These are phyloP conservation scores for Pythium guiyangense DNA, from an alignment of 352 stramenopile genomes.

Conservation along the genomic window DNA sequence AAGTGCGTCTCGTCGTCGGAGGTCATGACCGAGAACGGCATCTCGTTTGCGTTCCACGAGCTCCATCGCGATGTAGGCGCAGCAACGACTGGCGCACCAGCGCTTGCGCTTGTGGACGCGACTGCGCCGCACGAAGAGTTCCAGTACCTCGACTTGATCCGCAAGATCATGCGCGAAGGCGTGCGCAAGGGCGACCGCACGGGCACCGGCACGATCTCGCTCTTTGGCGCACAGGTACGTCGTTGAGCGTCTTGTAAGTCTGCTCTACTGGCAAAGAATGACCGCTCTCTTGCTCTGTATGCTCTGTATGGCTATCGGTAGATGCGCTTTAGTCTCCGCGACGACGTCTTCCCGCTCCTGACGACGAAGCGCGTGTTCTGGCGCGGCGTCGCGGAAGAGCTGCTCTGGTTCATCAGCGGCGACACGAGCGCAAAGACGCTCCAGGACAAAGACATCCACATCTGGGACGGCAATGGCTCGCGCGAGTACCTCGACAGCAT, in stretches of 20 bases:
- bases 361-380: conserved; percentile 99
- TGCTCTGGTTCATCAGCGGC: conserved; percentile 99
- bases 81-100: conserved; percentile 8
- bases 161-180: conserved; percentile 95
- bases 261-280: no score
- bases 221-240: conserved; percentile 97
- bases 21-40: conserved; percentile 69
- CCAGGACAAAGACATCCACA: conserved; percentile 98
- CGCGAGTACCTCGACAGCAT: conserved; percentile 92
- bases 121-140: conserved; percentile 45
- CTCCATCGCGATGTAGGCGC: conserved; percentile 28
- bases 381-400: conserved; percentile 97
- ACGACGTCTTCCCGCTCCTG: conserved; percentile 95
- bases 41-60: conserved; percentile 77
- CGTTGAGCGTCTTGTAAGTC: no score
- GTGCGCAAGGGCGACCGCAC: conserved; percentile 95
- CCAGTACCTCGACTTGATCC: conserved; percentile 92
- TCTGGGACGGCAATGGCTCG: conserved; percentile 99
- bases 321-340: conserved; percentile 93
- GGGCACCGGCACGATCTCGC: conserved; percentile 97
- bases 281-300: no score
- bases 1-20: conserved; percentile 35
- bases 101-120: conserved; percentile 4
- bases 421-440: conserved; percentile 96
- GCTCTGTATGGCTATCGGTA: conserved; percentile 3